Evolutionary conservation across 2,329 filamentous ascomycete species (phyloP).

Genomic region (Verticillium klebahnii): DNA sequence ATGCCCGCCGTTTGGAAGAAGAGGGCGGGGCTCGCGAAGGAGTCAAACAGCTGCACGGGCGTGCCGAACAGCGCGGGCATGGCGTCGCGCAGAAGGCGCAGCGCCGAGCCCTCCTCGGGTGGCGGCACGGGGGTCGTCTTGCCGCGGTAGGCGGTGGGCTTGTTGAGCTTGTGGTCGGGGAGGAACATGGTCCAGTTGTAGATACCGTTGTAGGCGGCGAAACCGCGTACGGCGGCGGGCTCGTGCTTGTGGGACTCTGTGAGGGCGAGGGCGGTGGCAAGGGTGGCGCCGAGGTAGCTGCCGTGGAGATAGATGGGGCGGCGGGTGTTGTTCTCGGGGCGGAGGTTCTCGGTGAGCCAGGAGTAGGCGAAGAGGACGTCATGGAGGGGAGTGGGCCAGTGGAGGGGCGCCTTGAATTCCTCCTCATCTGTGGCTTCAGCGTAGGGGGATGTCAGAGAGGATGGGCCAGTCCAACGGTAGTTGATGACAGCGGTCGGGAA

Average conservation of each 20-base stretch:
- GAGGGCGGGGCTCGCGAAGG: constrained; percentile 53
- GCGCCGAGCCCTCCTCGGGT: constrained; percentile 25
- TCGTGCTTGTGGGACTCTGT: constrained; percentile 45
- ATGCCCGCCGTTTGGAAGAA: constrained; percentile 53
- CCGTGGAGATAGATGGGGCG: constrained; percentile 46
- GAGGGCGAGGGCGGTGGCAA: constrained; percentile 53
- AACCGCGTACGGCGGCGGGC: constrained; percentile 44
- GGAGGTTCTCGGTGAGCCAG: constrained; percentile 44
- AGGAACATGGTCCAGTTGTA: constrained; percentile 62
- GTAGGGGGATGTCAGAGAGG: neutral
- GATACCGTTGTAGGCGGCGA: constrained; percentile 54
- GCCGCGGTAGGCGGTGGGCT: constrained; percentile 7
- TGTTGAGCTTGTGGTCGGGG: constrained; percentile 44
- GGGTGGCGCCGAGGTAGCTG: constrained; percentile 51
- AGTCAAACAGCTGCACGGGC: constrained; percentile 50
- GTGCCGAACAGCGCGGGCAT: constrained; percentile 39
- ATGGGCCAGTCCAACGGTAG: constrained; percentile 48
- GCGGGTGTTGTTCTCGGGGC: constrained; percentile 28
- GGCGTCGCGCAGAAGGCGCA: constrained; percentile 30
- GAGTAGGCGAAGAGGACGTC: constrained; percentile 50
- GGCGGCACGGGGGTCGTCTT: constrained; percentile 11
- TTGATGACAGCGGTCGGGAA: constrained; percentile 51
- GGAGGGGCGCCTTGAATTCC: constrained; percentile 19
- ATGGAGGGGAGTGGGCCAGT: constrained; percentile 55
- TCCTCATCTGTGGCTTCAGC: constrained; percentile 3